These are phyloP conservation scores for Alternaria infectoria DNA, from an alignment of 2,329 filamentous ascomycete genomes.

Conservation along the genomic window DNA sequence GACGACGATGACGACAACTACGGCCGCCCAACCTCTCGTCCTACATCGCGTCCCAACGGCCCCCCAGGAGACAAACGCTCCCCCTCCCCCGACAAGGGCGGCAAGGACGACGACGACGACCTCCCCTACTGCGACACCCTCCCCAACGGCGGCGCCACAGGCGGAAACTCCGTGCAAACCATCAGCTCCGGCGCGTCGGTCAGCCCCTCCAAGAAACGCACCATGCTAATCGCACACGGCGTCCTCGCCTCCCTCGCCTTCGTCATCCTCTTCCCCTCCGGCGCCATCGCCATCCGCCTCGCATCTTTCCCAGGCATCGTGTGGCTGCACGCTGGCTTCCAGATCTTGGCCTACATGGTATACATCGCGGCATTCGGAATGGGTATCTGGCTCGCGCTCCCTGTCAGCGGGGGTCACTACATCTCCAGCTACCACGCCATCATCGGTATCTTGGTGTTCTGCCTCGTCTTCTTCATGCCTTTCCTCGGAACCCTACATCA, in stretches of 20 bases:
- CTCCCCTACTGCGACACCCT: conserved; percentile 41
- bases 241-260: conserved; percentile 53
- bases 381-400: conserved; percentile 46
- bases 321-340: conserved; percentile 55
- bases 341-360: conserved; percentile 56
- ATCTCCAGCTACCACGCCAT: conserved; percentile 57
- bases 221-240: conserved; percentile 53
- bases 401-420: conserved; percentile 24
- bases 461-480: conserved; percentile 61
- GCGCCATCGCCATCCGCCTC: conserved; percentile 52
- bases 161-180: conserved; percentile 23
- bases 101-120: background rate
- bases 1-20: background rate
- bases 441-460: conserved; percentile 61
- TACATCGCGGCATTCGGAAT: conserved; percentile 58
- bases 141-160: conserved; percentile 6
- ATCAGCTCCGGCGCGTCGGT: conserved; percentile 6
- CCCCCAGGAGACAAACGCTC: conserved; percentile 16
- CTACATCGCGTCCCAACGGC: conserved; percentile 22
- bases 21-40: conserved; percentile 18
- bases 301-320: conserved; percentile 52
- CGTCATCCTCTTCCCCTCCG: conserved; percentile 54
- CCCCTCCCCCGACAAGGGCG: background rate
- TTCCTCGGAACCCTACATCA: conserved; percentile 61
- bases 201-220: conserved; percentile 13